phyloP scores from a whole-genome alignment of 1,139 yeast genomes.

The Zygosaccharomyces pseudobailii region DNA sequence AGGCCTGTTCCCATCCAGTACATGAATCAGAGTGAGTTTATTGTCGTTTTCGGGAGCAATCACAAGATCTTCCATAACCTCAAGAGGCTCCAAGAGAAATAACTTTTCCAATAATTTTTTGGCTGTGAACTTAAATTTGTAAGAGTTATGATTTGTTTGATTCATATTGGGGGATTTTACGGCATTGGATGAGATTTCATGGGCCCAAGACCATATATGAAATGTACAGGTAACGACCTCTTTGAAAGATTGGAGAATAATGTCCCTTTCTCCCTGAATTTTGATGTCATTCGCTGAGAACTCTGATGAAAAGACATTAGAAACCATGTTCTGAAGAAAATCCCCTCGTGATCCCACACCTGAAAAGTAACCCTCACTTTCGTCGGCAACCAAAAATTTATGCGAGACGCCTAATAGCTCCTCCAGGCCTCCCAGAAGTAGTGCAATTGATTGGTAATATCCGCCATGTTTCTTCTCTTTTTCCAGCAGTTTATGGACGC shows the following conservation, averaged over 20 bases:
- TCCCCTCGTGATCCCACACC: conserved; percentile 24
- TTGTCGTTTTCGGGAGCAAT: conserved; percentile 25
- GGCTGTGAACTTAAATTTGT: conserved; percentile 67
- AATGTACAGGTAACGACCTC: conserved; percentile 54
- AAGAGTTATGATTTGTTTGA: conserved; percentile 43
- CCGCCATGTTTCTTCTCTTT: conserved; percentile 26
- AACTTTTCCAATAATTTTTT: conserved; percentile 65
- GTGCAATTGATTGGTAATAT: conserved; percentile 39
- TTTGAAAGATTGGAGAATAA: conserved; percentile 59
- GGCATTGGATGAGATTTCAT: conserved; percentile 65
- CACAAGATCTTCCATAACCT: conserved; percentile 64
- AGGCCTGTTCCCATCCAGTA: conserved; percentile 81
- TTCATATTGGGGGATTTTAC: conserved; percentile 39
- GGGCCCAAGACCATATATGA: conserved; percentile 74
- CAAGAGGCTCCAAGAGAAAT: conserved; percentile 66
- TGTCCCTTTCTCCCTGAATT: conserved; percentile 50
- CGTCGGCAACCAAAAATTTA: conserved; percentile 42
- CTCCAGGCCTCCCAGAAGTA: conserved; percentile 61
- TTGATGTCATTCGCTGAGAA: conserved; percentile 55
- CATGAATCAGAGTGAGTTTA: conserved; percentile 40
- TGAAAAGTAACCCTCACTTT: conserved; percentile 23
- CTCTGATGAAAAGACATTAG: conserved; percentile 83
- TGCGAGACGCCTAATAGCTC: conserved; percentile 60
- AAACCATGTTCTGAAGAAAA: conserved; percentile 37
- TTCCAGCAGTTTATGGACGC: conserved; percentile 23